Percentiles rank a stretch among this genome's conserved stretches.
These are phyloP conservation scores for Pyricularia sp. DNA, from an alignment of 2,329 filamentous ascomycete genomes.

Conservation along the genomic window DNA sequence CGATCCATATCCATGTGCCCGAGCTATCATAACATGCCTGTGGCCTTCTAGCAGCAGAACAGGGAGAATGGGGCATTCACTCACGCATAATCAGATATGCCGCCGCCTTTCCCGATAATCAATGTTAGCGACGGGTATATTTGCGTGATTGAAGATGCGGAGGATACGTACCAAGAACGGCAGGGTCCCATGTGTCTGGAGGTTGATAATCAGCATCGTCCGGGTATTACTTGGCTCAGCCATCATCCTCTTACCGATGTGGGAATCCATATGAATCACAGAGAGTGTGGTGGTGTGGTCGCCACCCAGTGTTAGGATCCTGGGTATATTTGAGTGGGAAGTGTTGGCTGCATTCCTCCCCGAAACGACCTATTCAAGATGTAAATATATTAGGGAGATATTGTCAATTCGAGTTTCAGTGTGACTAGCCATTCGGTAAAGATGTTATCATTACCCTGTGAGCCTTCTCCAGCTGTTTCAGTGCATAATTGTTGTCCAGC, in stretches of 20 bases:
- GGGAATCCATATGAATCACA: slow-evolving; percentile 56
- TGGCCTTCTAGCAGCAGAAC: not conserved
- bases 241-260: not conserved
- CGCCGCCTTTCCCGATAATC: slow-evolving; percentile 29
- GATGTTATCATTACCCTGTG: slow-evolving; percentile 31
- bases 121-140: slow-evolving; percentile 6
- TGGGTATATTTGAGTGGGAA: slow-evolving; percentile 30
- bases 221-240: no score
- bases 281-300: slow-evolving; percentile 57
- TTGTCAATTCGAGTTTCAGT: not conserved
- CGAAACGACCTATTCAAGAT: slow-evolving; percentile 8
- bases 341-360: slow-evolving; percentile 28
- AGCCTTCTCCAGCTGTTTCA: slow-evolving; percentile 66
- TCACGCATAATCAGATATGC: slow-evolving; percentile 50
- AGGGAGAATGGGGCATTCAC: slow-evolving; percentile 13
- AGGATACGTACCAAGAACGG: slow-evolving; percentile 33
- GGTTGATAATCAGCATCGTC: slow-evolving; percentile 8
- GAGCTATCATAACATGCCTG: not conserved
- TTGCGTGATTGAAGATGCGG: not conserved
- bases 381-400: not conserved
- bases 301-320: slow-evolving; percentile 53
- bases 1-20: not conserved
- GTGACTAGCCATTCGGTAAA: not conserved
- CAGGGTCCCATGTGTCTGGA: slow-evolving; percentile 63
- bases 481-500: slow-evolving; percentile 66